Conservation (phyloP, 2,329 filamentous ascomycete genomes). For the Sarocladium oryzae region DNA sequence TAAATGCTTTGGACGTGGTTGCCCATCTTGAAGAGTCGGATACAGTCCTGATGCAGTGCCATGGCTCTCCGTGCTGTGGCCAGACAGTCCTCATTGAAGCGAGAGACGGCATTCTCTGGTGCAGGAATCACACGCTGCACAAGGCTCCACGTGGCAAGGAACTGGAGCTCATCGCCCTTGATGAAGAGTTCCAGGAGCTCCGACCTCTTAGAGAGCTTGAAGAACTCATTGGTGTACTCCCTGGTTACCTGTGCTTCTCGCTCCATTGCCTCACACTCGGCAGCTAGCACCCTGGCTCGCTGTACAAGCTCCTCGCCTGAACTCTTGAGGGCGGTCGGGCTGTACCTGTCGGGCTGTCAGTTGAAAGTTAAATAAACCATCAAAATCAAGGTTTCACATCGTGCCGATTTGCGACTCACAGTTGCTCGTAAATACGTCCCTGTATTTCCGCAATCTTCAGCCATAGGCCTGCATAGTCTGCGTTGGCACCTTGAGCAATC, state of each 20-base stretch:
- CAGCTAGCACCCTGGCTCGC: conserved; percentile 31
- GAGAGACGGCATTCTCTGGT: conserved; percentile 31
- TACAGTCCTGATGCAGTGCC: conserved; percentile 36
- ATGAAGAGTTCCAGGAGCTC: conserved; percentile 37
- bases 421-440: conserved; percentile 50
- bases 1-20: conserved; percentile 38
- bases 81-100: conserved; percentile 44
- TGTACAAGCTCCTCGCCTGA: conserved; percentile 33
- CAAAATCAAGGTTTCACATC: no score
- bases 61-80: conserved; percentile 43
- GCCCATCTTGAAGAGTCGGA: conserved; percentile 34
- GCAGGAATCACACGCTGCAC: conserved; percentile 47
- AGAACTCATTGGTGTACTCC: conserved; percentile 27
- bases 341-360: conserved; percentile 35
- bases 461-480: conserved; percentile 37
- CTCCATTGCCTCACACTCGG: conserved; percentile 30
- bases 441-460: conserved; percentile 49
- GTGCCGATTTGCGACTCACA: no score
- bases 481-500: conserved; percentile 12
- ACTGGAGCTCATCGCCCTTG: conserved; percentile 40
- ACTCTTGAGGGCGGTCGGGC: conserved; percentile 36
- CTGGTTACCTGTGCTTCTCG: conserved; percentile 28
- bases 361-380: no score
- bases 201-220: conserved; percentile 31
- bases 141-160: conserved; percentile 42